These are phyloP conservation scores for Lyophyllum decastes DNA, from an alignment of 768 basidiomycete species.

Conservation along the genomic window DNA sequence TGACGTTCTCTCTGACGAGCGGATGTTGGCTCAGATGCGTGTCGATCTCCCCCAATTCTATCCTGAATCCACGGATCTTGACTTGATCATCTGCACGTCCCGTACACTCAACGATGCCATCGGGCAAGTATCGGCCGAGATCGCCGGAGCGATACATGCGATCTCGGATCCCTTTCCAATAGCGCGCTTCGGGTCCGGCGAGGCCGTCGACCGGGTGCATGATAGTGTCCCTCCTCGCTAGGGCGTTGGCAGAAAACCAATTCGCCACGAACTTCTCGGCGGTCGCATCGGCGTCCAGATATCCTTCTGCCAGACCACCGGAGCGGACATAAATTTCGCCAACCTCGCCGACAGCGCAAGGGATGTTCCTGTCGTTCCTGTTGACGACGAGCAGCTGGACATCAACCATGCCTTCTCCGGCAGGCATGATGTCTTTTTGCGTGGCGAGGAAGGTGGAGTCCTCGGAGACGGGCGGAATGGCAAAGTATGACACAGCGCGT, in stretches of 20 bases:
- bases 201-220: constrained; percentile 54
- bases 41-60: constrained; percentile 98
- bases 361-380: constrained; percentile 76
- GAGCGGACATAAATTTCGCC: constrained; percentile 99
- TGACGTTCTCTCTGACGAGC: constrained; percentile 95
- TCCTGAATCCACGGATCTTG: constrained; percentile 98
- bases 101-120: constrained; percentile 94
- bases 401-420: constrained; percentile 96
- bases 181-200: constrained; percentile 70
- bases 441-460: constrained; percentile 91
- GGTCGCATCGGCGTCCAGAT: constrained; percentile 81
- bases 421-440: constrained; percentile 98
- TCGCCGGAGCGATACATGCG: constrained; percentile 98
- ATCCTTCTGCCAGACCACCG: constrained; percentile 94
- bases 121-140: constrained; percentile 89
- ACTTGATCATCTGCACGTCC: constrained; percentile 98
- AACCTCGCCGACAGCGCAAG: constrained; percentile 93
- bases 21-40: constrained; percentile 93
- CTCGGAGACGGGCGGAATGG: constrained; percentile 79
- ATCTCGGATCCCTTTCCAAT: constrained; percentile 96
- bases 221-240: constrained; percentile 71
- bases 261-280: constrained; percentile 91
- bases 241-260: constrained; percentile 71
- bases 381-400: constrained; percentile 98
- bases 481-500: constrained; percentile 96